phyloP scores from a whole-genome alignment of 768 basidiomycete genomes.

The Kwoniella botswanensis region DNA sequence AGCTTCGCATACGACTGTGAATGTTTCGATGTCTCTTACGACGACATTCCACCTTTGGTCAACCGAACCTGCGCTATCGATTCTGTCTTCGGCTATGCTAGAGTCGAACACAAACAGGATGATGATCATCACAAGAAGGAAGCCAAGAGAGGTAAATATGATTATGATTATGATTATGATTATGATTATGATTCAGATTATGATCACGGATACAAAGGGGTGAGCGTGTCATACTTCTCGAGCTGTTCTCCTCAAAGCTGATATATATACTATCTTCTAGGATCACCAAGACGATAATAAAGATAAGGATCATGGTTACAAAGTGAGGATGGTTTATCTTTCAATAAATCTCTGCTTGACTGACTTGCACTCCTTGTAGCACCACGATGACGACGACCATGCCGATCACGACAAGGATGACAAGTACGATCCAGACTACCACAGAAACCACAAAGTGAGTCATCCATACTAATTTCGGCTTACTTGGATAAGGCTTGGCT shows the following conservation, averaged over 20 bases:
- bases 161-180: constrained; percentile 14
- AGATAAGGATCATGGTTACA: constrained; percentile 9
- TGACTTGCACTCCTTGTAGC: neutral
- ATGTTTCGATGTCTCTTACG: constrained; percentile 14
- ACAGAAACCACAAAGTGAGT: constrained; percentile 4
- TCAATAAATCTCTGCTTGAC: neutral
- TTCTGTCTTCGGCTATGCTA: constrained; percentile 14
- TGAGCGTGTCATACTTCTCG: neutral
- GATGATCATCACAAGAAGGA: constrained; percentile 14
- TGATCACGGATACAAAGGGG: constrained; percentile 3
- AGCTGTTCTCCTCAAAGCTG: neutral
- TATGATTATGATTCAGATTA: neutral
- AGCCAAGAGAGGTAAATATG: constrained; percentile 10
- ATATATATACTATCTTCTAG: neutral
- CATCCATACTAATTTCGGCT: neutral
- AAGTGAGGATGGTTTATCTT: neutral
- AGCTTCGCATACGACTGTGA: constrained; percentile 14
- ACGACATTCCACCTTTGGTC: neutral
- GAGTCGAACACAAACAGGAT: neutral
- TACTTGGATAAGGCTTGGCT: neutral
- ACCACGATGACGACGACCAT: neutral
- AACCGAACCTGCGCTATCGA: constrained; percentile 21
- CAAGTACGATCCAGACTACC: neutral
- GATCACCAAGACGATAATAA: neutral
- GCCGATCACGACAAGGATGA: constrained; percentile 1